Percentiles rank a stretch among this genome's conserved stretches.
These are phyloP conservation scores for Pyronema domesticum DNA, from an alignment of 495 filamentous ascomycete species.

Conservation along the genomic window DNA sequence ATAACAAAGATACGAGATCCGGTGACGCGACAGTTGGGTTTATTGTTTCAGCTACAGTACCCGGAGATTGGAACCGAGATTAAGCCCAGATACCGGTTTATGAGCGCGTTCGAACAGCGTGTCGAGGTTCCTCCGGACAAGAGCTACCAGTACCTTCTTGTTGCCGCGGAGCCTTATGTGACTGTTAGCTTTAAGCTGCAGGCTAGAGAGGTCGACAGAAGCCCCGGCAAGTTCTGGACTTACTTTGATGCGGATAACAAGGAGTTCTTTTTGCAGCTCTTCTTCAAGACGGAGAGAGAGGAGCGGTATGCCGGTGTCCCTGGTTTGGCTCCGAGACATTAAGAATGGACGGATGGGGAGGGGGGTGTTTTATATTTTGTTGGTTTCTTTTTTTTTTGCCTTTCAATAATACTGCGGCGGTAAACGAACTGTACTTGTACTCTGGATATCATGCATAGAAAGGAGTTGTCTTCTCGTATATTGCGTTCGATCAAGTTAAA, in stretches of 20 bases:
- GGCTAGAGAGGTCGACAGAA: slow-evolving; percentile 79
- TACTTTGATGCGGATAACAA: slow-evolving; percentile 95
- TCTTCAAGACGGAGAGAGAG: slow-evolving; percentile 97
- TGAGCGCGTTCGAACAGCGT: slow-evolving; percentile 94
- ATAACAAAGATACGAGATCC: slow-evolving; percentile 92
- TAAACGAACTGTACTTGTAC: not conserved
- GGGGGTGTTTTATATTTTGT: not conserved
- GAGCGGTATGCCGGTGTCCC: slow-evolving; percentile 89
- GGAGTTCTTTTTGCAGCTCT: slow-evolving; percentile 96
- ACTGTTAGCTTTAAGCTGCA: slow-evolving; percentile 93
- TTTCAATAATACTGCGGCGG: not conserved
- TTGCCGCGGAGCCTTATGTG: slow-evolving; percentile 96
- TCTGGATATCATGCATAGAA: too few relatives aligned
- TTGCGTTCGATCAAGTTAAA: too few relatives aligned
- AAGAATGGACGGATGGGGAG: not conserved
- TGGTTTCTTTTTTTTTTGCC: not conserved
- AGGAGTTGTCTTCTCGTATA: too few relatives aligned
- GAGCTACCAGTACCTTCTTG: slow-evolving; percentile 80
- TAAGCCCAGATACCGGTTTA: slow-evolving; percentile 73
- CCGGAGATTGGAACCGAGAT: slow-evolving; percentile 70
- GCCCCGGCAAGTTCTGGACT: slow-evolving; percentile 71
- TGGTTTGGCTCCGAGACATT: slow-evolving; percentile 47
- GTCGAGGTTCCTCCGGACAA: slow-evolving; percentile 90
- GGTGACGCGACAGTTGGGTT: slow-evolving; percentile 68
- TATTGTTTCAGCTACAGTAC: slow-evolving; percentile 90